Conservation (phyloP, 1,284 basidiomycete genomes). For the Pseudozyma thailandica region DNA sequence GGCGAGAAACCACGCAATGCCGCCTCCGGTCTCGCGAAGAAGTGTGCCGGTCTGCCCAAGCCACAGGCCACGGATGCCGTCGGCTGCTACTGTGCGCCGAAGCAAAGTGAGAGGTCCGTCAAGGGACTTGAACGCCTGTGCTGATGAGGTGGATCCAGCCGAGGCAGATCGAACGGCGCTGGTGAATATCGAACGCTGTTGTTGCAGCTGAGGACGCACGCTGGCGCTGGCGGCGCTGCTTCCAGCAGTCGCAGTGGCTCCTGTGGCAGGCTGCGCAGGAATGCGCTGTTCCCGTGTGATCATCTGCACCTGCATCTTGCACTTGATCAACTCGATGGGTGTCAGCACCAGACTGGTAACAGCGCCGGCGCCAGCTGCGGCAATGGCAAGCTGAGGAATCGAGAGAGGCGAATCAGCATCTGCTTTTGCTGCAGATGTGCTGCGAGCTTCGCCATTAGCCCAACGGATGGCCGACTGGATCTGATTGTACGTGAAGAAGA, state of each 20-base stretch:
- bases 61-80: constrained; percentile 84
- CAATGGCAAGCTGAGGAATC: constrained; percentile 77
- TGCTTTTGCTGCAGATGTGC: constrained; percentile 64
- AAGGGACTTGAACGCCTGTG: constrained; percentile 53
- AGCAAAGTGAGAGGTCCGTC: constrained; percentile 80
- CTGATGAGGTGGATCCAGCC: neutral
- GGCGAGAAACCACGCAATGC: constrained; percentile 85
- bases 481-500: constrained; percentile 87
- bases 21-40: constrained; percentile 86
- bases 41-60: constrained; percentile 82
- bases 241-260: constrained; percentile 7
- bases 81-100: constrained; percentile 74
- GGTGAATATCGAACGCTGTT: constrained; percentile 28
- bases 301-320: constrained; percentile 95
- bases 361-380: constrained; percentile 83
- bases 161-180: constrained; percentile 20
- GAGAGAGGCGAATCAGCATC: constrained; percentile 62
- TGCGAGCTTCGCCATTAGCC: constrained; percentile 40
- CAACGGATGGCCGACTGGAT: constrained; percentile 77
- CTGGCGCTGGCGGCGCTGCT: constrained; percentile 40
- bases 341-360: constrained; percentile 86
- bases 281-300: constrained; percentile 71
- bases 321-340: constrained; percentile 90
- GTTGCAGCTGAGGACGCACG: constrained; percentile 28
- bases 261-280: constrained; percentile 45